Evolutionary conservation across 331 rosid species (phyloP).

Genomic region (Prunus yedoensis): DNA sequence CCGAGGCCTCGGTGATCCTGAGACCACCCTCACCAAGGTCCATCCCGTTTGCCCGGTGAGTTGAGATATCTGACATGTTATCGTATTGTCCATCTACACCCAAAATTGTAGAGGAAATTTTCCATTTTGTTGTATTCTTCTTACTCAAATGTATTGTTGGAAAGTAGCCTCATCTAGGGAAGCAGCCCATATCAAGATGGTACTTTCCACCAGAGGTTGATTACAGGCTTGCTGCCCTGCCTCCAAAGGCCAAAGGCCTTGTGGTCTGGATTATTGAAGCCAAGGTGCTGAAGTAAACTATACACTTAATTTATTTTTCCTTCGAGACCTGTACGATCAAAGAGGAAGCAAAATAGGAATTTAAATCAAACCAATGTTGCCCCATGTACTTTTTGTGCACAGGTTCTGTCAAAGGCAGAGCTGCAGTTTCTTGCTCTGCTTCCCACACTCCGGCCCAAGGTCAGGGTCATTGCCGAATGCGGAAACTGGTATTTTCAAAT

Average conservation of each 20-base stretch:
- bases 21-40: slow-evolving; percentile 85
- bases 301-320: neutral
- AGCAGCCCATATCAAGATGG: slow-evolving; percentile 97
- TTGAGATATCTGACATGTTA: neutral
- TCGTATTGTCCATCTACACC: neutral
- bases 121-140: neutral
- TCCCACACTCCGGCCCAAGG: slow-evolving; percentile 82
- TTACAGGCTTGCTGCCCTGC: slow-evolving; percentile 82
- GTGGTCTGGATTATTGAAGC: slow-evolving; percentile 95
- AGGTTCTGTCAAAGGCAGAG: slow-evolving; percentile 94
- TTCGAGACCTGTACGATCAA: neutral
- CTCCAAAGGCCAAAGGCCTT: slow-evolving; percentile 83
- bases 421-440: slow-evolving; percentile 87
- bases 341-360: neutral
- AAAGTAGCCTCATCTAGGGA: slow-evolving; percentile 81
- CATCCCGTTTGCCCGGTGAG: slow-evolving; percentile 97
- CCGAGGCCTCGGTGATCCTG: slow-evolving; percentile 96
- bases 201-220: slow-evolving; percentile 96
- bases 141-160: neutral
- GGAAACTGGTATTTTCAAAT: slow-evolving; percentile 69
- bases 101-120: neutral
- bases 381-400: slow-evolving; percentile 1
- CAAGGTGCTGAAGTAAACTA: slow-evolving; percentile 43
- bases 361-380: neutral
- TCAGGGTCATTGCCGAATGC: slow-evolving; percentile 92